These are phyloP conservation scores for Barbatosphaeria neglecta DNA, from an alignment of 495 filamentous ascomycete species.

Conservation along the genomic window DNA sequence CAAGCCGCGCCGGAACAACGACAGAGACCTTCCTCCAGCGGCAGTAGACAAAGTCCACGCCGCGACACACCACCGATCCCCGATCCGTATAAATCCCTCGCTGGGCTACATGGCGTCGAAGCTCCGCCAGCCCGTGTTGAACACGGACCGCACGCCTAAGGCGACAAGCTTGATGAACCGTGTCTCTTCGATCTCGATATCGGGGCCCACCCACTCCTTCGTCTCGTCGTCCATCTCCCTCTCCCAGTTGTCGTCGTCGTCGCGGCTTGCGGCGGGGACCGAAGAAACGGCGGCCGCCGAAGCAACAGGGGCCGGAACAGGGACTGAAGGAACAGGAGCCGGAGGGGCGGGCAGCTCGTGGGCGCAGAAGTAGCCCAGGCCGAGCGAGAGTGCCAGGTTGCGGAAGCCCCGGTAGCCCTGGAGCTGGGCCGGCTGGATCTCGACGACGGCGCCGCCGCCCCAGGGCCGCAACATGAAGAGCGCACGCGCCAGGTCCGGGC, in stretches of 20 bases:
- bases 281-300: too few relatives aligned
- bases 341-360: not conserved
- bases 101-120: not conserved
- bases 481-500: slow-evolving; percentile 27
- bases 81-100: too few relatives aligned
- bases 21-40: too few relatives aligned
- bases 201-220: not conserved
- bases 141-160: not conserved
- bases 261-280: too few relatives aligned
- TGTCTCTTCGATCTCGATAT: not conserved
- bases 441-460: slow-evolving; percentile 19
- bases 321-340: not conserved
- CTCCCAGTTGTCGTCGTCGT: too few relatives aligned
- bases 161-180: not conserved
- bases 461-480: slow-evolving; percentile 24
- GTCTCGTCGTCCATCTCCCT: not conserved
- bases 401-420: slow-evolving; percentile 25
- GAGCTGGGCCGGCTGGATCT: slow-evolving; percentile 19
- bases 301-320: too few relatives aligned
- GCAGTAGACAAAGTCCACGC: too few relatives aligned
- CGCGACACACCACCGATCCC: too few relatives aligned
- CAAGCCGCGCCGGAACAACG: too few relatives aligned
- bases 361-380: not conserved
- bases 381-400: slow-evolving; percentile 13
- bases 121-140: not conserved